These are phyloP conservation scores for Chaetomium fimeti DNA, from an alignment of 495 filamentous ascomycete genomes.

Conservation along the genomic window DNA sequence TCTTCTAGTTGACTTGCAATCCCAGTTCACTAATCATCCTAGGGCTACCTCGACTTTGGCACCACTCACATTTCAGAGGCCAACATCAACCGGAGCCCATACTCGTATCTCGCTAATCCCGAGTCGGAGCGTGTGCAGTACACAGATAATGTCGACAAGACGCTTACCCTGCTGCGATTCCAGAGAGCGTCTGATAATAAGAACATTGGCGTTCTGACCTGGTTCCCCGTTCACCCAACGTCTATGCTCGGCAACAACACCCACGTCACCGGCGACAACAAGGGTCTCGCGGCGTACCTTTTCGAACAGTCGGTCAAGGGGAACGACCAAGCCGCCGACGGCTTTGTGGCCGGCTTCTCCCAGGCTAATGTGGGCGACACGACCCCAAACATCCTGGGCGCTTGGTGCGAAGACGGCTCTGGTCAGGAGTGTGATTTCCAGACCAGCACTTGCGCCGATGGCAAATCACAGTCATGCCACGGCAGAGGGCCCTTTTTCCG, in stretches of 20 bases:
- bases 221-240: conserved; percentile 92
- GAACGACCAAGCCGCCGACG: conserved; percentile 45
- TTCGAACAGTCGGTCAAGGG: conserved; percentile 70
- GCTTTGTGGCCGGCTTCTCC: conserved; percentile 88
- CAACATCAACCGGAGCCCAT: conserved; percentile 85
- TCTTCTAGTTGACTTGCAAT: too few species aligned
- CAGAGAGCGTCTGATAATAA: conserved; percentile 58
- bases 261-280: conserved; percentile 91
- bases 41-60: conserved; percentile 51
- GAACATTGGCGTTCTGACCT: conserved; percentile 77
- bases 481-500: conserved; percentile 77
- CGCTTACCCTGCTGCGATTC: conserved; percentile 81
- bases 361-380: conserved; percentile 95
- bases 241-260: conserved; percentile 92
- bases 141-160: conserved; percentile 72
- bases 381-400: conserved; percentile 80
- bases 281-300: conserved; percentile 81
- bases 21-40: conserved; percentile 8
- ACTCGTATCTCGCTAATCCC: conserved; percentile 86
- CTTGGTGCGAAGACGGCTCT: conserved; percentile 75
- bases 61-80: conserved; percentile 57
- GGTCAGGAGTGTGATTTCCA: conserved; percentile 62
- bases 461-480: conserved; percentile 71
- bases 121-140: conserved; percentile 73
- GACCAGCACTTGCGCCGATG: conserved; percentile 73